These are phyloP conservation scores for Cyberlindnera euphorbiiphila DNA, from an alignment of 805 yeast species.

Conservation along the genomic window DNA sequence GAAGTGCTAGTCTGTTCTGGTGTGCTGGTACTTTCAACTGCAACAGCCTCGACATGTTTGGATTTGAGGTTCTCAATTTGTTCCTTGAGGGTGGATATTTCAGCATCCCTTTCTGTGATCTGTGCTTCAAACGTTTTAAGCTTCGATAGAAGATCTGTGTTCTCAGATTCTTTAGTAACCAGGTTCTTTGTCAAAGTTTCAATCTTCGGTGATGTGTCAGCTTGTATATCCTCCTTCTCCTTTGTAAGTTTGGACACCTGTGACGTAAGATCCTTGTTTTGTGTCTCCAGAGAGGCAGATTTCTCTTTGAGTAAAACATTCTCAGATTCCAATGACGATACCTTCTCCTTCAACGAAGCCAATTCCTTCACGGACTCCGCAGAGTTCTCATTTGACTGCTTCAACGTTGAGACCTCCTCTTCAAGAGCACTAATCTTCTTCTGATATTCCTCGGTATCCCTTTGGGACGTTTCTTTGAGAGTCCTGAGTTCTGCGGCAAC, in stretches of 20 bases:
- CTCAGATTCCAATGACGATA: background rate
- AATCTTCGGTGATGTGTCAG: background rate
- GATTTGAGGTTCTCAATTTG: too few relatives aligned
- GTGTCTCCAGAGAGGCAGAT: background rate
- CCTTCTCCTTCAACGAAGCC: background rate
- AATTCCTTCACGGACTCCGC: background rate
- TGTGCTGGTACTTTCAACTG: too few relatives aligned
- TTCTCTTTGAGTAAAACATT: background rate
- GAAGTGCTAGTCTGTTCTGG: background rate
- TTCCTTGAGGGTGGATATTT: conserved; percentile 5
- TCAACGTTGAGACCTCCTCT: background rate
- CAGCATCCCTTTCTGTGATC: conserved; percentile 3
- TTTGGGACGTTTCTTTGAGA: background rate
- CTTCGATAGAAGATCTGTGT: conserved; percentile 4
- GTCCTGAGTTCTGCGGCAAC: conserved; percentile 1
- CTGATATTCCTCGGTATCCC: background rate
- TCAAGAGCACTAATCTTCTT: conserved; percentile 2
- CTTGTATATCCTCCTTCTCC: background rate
- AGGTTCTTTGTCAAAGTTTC: conserved; percentile 3
- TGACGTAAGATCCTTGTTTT: background rate
- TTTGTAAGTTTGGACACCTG: background rate
- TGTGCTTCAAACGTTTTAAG: conserved; percentile 5
- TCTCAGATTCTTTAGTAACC: conserved; percentile 1
- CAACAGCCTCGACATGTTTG: too few relatives aligned
- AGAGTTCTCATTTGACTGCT: background rate